These are phyloP conservation scores for Aureobasidium sp. DNA, from an alignment of 2,329 filamentous ascomycete genomes.

Conservation along the genomic window DNA sequence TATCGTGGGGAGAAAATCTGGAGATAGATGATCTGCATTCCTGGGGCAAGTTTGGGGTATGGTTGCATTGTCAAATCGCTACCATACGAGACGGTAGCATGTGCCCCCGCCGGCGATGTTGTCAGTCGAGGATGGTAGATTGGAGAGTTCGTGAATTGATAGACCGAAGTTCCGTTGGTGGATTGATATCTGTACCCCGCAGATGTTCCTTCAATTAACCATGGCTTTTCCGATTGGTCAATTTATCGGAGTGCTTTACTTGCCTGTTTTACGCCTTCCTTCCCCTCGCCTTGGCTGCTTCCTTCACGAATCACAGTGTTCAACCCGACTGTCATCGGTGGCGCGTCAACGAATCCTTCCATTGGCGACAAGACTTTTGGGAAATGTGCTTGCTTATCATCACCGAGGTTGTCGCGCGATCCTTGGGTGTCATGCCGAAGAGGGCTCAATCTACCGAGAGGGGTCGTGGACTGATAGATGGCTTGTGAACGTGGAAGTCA, in stretches of 20 bases:
- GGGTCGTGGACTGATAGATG: not conserved
- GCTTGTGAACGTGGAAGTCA: not conserved
- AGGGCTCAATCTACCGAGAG: conserved; percentile 4
- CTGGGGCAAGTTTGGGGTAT: not conserved
- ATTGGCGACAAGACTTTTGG: not conserved
- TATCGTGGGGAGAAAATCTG: conserved; percentile 6
- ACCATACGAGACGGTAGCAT: conserved; percentile 1
- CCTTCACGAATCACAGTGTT: not conserved
- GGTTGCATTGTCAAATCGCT: not conserved
- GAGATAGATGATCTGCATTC: not conserved
- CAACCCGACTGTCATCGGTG: not conserved
- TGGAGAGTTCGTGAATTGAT: not conserved
- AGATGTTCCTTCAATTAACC: not conserved
- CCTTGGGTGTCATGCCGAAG: not conserved
- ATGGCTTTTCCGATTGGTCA: conserved; percentile 1
- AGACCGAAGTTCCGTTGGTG: not conserved
- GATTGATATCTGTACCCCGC: not conserved
- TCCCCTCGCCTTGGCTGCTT: conserved; percentile 3
- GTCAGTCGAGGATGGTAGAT: not conserved
- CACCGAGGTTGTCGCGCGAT: not conserved
- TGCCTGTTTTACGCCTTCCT: not conserved
- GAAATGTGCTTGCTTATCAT: not conserved
- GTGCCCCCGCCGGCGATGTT: conserved; percentile 5
- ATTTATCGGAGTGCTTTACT: too few relatives aligned
- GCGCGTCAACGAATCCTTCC: not conserved